phyloP scores from a whole-genome alignment of 768 basidiomycete species.

The Tricholoma saponaceum region DNA sequence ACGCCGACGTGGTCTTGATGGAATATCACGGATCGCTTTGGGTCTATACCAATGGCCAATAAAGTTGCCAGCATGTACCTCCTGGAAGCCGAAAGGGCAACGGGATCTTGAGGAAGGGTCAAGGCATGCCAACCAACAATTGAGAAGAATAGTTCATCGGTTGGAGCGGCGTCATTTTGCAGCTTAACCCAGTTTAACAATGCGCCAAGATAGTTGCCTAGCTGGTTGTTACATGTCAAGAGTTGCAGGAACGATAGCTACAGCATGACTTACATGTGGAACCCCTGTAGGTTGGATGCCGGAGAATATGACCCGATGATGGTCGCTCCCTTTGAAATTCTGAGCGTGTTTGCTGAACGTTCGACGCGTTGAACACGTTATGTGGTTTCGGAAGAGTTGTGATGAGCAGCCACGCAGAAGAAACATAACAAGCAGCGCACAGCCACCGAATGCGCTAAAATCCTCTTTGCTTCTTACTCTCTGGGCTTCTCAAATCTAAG shows the following conservation, averaged over 20 bases:
- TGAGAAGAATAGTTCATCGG: slow-evolving; percentile 73
- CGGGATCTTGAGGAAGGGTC: slow-evolving; percentile 85
- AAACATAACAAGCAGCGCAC: slow-evolving; percentile 16
- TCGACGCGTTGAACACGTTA: slow-evolving; percentile 17
- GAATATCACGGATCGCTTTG: slow-evolving; percentile 68
- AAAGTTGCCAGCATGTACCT: slow-evolving; percentile 78
- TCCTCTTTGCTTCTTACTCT: neutral
- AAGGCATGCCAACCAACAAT: slow-evolving; percentile 95
- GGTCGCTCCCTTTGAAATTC: neutral
- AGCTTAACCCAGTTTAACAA: slow-evolving; percentile 85
- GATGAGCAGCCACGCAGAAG: slow-evolving; percentile 12
- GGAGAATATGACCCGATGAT: slow-evolving; percentile 60
- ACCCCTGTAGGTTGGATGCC: slow-evolving; percentile 94
- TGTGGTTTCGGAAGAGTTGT: slow-evolving; percentile 7
- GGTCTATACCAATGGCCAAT: slow-evolving; percentile 83
- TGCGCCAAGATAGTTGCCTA: slow-evolving; percentile 93
- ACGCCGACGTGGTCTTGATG: slow-evolving; percentile 82
- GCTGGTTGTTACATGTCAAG: slow-evolving; percentile 37
- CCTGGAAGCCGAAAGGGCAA: slow-evolving; percentile 53
- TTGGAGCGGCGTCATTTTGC: slow-evolving; percentile 53
- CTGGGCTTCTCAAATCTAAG: neutral
- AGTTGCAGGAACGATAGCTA: slow-evolving; percentile 3
- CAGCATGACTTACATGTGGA: slow-evolving; percentile 64
- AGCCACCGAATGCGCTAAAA: slow-evolving; percentile 14
- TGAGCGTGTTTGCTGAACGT: slow-evolving; percentile 4